A percentile compares a stretch with the other conserved stretches of the same genome.
phyloP scores from a whole-genome alignment of 805 yeast species.

The Gaillardinia entomophila region DNA sequence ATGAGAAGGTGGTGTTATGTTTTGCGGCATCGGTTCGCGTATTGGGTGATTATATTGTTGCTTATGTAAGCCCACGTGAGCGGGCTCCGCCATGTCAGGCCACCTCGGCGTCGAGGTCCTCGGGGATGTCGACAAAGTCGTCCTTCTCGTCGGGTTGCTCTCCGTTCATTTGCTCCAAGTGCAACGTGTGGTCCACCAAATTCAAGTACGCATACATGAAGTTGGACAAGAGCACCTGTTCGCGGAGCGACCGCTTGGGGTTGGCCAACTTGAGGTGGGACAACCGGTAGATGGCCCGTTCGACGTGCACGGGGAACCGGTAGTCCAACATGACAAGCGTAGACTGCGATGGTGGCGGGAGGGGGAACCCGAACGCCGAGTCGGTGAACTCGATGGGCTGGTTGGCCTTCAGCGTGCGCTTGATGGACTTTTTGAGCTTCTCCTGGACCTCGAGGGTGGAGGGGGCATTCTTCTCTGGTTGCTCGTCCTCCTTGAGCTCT shows the following conservation, averaged over 20 bases:
- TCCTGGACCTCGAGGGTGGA: constrained; percentile 39
- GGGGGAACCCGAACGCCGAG: constrained; percentile 82
- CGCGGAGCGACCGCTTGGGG: constrained; percentile 83
- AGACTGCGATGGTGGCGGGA: constrained; percentile 74
- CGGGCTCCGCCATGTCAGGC: too few species aligned
- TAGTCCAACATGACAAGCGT: constrained; percentile 77
- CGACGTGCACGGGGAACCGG: constrained; percentile 91
- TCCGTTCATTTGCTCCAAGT: constrained; percentile 46
- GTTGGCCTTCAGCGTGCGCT: constrained; percentile 35
- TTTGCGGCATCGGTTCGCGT: too few species aligned
- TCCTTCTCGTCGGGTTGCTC: constrained; percentile 7
- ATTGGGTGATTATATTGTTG: too few species aligned
- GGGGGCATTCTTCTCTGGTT: constrained; percentile 12
- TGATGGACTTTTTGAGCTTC: constrained; percentile 36
- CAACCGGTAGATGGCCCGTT: constrained; percentile 88
- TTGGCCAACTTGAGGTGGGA: constrained; percentile 93
- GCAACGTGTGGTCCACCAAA: constrained; percentile 85
- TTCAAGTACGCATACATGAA: constrained; percentile 97
- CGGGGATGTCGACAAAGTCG: neutral
- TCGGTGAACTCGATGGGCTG: constrained; percentile 53
- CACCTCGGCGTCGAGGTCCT: neutral
- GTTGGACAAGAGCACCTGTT: constrained; percentile 88
- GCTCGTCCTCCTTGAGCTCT: constrained; percentile 6
- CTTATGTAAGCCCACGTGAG: too few species aligned
- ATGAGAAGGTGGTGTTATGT: neutral